Evolutionary conservation across 805 yeast species (phyloP).

Genomic region (Scheffersomyces stipitis): DNA sequence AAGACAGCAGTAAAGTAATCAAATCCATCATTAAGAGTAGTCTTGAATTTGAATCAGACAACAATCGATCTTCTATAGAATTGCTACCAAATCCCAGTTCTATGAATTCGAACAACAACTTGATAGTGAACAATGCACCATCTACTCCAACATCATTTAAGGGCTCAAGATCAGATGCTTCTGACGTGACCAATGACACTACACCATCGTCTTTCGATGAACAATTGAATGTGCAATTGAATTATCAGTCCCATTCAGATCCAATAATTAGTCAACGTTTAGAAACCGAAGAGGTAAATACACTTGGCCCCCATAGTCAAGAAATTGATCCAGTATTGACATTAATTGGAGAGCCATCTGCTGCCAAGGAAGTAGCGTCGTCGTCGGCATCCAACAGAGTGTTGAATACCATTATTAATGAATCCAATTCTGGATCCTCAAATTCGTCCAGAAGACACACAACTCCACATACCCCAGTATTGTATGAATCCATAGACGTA

Average conservation of each 20-base stretch:
- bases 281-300: neutral
- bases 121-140: constrained; percentile 12
- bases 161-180: constrained; percentile 22
- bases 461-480: constrained; percentile 7
- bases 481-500: neutral
- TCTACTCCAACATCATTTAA: constrained; percentile 27
- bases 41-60: neutral
- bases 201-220: constrained; percentile 23
- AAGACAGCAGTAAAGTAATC: neutral
- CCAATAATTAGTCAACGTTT: neutral
- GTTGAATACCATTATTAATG: constrained; percentile 1
- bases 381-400: neutral
- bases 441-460: constrained; percentile 12
- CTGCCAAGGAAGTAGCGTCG: neutral
- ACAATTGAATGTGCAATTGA: neutral
- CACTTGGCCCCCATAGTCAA: neutral
- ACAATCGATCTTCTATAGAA: neutral
- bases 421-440: neutral
- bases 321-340: neutral
- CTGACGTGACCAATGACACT: constrained; percentile 25
- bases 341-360: neutral
- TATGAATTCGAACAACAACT: neutral
- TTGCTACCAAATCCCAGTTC: neutral
- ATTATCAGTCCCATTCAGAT: neutral
- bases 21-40: neutral